These are phyloP conservation scores for Tricholoma furcatifolium DNA, from an alignment of 768 basidiomycete genomes.

Conservation along the genomic window DNA sequence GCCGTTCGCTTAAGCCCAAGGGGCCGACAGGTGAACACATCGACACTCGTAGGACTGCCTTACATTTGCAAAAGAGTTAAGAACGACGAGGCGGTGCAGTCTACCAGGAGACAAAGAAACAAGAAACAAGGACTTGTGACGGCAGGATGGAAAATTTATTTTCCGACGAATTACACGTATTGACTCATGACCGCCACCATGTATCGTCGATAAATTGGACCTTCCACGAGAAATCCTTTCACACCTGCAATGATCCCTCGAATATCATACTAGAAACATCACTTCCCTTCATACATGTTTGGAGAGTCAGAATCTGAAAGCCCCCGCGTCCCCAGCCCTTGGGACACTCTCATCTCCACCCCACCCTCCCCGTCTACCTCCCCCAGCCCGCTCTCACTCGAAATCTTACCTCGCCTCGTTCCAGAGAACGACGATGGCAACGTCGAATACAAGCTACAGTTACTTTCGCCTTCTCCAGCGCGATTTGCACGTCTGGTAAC, in stretches of 20 bases:
- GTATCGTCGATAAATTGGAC: constrained; percentile 5
- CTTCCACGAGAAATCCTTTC: neutral
- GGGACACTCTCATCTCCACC: constrained; percentile 71
- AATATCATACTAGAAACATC: constrained; percentile 20
- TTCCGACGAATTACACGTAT: too few relatives aligned
- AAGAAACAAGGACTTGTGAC: too few relatives aligned
- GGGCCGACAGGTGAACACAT: too few relatives aligned
- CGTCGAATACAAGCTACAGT: constrained; percentile 93
- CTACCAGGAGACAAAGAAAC: too few relatives aligned
- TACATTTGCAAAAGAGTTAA: too few relatives aligned
- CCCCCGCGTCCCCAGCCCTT: constrained; percentile 76
- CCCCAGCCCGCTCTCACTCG: constrained; percentile 30
- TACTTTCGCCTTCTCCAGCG: constrained; percentile 71
- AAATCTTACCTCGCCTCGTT: constrained; percentile 60
- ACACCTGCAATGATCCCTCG: constrained; percentile 28
- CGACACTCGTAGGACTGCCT: too few relatives aligned
- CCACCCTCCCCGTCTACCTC: constrained; percentile 40
- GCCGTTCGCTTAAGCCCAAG: too few relatives aligned
- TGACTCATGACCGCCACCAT: constrained; percentile 1
- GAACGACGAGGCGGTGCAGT: too few relatives aligned
- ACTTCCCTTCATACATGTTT: constrained; percentile 54
- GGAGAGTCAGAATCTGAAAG: constrained; percentile 82
- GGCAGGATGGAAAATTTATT: too few relatives aligned
- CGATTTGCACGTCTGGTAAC: constrained; percentile 87
- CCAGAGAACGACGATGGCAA: constrained; percentile 86